Evolutionary conservation across 2,329 filamentous ascomycete species (phyloP), one percentile per base, ranked within the genome.

Genomic region (Purpureocillium takamizusanense): DNA sequence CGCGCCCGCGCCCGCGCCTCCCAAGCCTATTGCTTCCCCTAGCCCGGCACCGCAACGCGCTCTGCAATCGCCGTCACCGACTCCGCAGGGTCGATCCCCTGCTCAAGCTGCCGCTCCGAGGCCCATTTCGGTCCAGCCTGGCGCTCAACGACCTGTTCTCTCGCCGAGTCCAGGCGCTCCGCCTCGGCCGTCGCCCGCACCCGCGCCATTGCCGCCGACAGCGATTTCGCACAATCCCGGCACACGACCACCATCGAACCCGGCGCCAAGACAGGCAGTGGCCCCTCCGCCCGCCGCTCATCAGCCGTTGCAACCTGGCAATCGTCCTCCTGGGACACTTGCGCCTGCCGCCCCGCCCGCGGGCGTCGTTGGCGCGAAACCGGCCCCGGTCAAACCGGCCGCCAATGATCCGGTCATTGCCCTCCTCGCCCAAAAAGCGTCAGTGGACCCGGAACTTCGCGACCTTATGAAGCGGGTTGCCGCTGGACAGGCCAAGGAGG

Each of bases 401-500:
- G 43, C 61, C n/a, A 62, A 67, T 17, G 86, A 90, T 52, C 85
- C 85, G 1, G 86, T 92, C 32, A 90, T 92, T 40, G 81, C 87
- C 36, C 78, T 84, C 46, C 65, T 92, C 18, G 86, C 86, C 0
- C 81, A 86, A 50, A 77, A 78, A 46, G 86, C 86, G 7, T 83
- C 82, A 0, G 78, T 76, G 18, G 83, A 92, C 53, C 72, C 78
- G 0, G 72, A 82, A 39, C 65, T 92, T 9, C 81, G 87, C 41
- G 78, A 83, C 28, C 66, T 92, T 0, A 92, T 92, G 86, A 86
- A 86, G 56, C 77, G 85, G 38, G 86, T 92, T 1, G 86, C 86
- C 0, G 78, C 81, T 21, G 85, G 85, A 2, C 74, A 81, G 47
- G 86, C 86, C 1, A 78, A 75, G 11, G 73, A 77, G 29, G 74